These are phyloP conservation scores for Bisporella sp. DNA, from an alignment of 2,329 filamentous ascomycete species.

Conservation along the genomic window DNA sequence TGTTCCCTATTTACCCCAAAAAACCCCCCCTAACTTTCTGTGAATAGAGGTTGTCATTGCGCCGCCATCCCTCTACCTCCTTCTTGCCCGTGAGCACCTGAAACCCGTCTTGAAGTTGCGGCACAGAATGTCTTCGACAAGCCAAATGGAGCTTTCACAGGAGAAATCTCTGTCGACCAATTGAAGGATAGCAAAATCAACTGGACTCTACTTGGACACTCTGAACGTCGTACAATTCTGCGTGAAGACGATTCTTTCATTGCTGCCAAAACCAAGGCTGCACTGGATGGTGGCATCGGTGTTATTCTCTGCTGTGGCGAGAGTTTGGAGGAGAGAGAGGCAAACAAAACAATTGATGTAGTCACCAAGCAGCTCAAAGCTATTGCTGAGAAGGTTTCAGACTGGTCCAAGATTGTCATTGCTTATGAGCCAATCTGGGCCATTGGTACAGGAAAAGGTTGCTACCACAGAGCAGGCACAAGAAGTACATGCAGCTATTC, in stretches of 20 bases:
- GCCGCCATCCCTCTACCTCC: constrained; percentile 84
- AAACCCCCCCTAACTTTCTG: constrained; percentile 1
- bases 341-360: constrained; percentile 75
- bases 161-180: constrained; percentile 89
- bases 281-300: constrained; percentile 75
- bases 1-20: background rate
- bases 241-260: constrained; percentile 81
- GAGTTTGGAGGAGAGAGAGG: constrained; percentile 87
- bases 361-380: constrained; percentile 81
- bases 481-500: constrained; percentile 88
- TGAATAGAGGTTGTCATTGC: constrained; percentile 82
- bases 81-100: constrained; percentile 74
- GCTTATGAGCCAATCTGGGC: constrained; percentile 99
- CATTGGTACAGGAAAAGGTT: constrained; percentile 88
- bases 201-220: constrained; percentile 92
- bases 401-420: constrained; percentile 93
- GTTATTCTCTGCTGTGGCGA: constrained; percentile 98
- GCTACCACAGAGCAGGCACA: constrained; percentile 85
- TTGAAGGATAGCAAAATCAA: constrained; percentile 81
- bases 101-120: constrained; percentile 72
- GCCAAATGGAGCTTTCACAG: constrained; percentile 94
- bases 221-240: constrained; percentile 85
- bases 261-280: constrained; percentile 89
- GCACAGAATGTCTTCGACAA: constrained; percentile 98
- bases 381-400: constrained; percentile 68